Percentiles rank a stretch among this genome's conserved stretches.
phyloP scores from a whole-genome alignment of 805 yeast species.

The Candida berthetii region DNA sequence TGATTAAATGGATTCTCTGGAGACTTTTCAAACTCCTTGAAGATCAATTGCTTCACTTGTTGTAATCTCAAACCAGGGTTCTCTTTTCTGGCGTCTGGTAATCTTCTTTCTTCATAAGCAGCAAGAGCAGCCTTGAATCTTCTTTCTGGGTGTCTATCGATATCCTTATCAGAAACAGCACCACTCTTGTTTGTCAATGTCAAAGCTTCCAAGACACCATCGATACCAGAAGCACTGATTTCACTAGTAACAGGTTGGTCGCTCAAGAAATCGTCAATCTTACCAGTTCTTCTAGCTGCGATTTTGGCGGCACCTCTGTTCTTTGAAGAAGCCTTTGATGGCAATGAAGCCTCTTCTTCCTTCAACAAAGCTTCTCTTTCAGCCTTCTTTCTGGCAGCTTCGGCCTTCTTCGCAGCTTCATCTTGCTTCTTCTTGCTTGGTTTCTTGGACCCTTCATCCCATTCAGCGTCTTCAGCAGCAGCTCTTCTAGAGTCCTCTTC shows the following conservation, averaged over 20 bases:
- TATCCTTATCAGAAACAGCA: constrained; percentile 52
- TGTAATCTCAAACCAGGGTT: constrained; percentile 75
- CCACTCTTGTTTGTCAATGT: constrained; percentile 53
- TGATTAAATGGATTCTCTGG: constrained; percentile 84
- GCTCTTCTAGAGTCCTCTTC: constrained; percentile 41
- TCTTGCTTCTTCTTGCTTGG: constrained; percentile 65
- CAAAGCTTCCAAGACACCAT: constrained; percentile 73
- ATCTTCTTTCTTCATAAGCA: constrained; percentile 63
- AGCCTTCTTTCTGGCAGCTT: constrained; percentile 74
- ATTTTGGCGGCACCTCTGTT: constrained; percentile 66
- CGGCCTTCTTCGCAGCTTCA: constrained; percentile 63
- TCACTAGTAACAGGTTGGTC: constrained; percentile 42
- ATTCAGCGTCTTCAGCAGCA: constrained; percentile 52
- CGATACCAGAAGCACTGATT: constrained; percentile 69
- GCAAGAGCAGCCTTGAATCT: constrained; percentile 76
- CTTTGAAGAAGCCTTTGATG: constrained; percentile 49
- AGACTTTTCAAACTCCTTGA: constrained; percentile 76
- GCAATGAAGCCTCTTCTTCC: constrained; percentile 61
- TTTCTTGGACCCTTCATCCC: constrained; percentile 71
- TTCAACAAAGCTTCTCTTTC: constrained; percentile 65
- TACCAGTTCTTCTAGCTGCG: constrained; percentile 53
- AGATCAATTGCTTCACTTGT: constrained; percentile 67
- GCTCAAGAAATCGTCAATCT: constrained; percentile 62
- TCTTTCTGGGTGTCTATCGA: constrained; percentile 87
- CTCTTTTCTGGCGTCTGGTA: constrained; percentile 70